Conservation (phyloP, 2,329 filamentous ascomycete genomes). For the Colletotrichum tanaceti region DNA sequence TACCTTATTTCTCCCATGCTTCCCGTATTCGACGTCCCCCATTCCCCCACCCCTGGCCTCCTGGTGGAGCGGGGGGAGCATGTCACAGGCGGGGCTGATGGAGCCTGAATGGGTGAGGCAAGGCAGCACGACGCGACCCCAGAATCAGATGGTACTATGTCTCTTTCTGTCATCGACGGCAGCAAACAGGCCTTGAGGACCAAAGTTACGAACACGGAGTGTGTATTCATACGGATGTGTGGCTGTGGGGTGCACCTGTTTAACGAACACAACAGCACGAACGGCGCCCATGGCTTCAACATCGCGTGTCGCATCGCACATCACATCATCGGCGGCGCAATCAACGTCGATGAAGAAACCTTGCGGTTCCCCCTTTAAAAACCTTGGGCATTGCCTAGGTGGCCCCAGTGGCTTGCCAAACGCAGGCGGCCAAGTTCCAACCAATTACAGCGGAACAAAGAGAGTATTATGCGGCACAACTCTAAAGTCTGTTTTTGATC, state of each 20-base stretch:
- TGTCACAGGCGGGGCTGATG: slow-evolving; percentile 33
- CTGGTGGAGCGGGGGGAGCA: slow-evolving; percentile 25
- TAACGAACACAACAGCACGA: slow-evolving; percentile 13
- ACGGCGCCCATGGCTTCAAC: slow-evolving; percentile 12
- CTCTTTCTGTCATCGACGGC: slow-evolving; percentile 23
- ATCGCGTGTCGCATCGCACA: background rate
- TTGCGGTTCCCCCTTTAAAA: too few species aligned
- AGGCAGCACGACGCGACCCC: slow-evolving; percentile 35
- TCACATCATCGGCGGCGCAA: slow-evolving; percentile 13
- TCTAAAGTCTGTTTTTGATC: slow-evolving; percentile 21
- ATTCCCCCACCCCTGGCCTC: slow-evolving; percentile 13
- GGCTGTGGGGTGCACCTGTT: slow-evolving; percentile 15
- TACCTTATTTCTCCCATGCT: slow-evolving; percentile 37
- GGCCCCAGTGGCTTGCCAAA: background rate
- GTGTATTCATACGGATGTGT: background rate
- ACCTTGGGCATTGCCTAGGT: background rate
- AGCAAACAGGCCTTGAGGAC: slow-evolving; percentile 3
- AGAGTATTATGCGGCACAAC: slow-evolving; percentile 26
- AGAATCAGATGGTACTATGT: slow-evolving; percentile 23
- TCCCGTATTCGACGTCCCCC: slow-evolving; percentile 38
- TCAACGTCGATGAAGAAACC: slow-evolving; percentile 1
- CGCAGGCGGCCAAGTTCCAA: background rate
- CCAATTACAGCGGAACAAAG: slow-evolving; percentile 21
- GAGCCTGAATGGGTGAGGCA: slow-evolving; percentile 1
- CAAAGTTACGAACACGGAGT: background rate